These are phyloP conservation scores for Xanthoconium stramineum DNA, from an alignment of 768 basidiomycete genomes.

Conservation along the genomic window DNA sequence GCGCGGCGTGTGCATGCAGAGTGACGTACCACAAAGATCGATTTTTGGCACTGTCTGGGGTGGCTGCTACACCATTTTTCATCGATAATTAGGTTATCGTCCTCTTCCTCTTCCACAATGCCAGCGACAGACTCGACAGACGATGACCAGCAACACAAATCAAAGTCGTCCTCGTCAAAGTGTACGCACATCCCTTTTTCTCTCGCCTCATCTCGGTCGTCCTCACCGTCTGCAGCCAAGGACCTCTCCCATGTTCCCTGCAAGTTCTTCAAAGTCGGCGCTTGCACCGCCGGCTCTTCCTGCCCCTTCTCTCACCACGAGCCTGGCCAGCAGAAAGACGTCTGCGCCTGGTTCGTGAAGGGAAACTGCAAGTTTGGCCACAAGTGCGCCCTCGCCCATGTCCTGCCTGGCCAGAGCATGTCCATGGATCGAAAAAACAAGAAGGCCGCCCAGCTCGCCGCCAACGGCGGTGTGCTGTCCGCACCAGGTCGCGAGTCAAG, in stretches of 20 bases:
- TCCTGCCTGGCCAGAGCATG: constrained; percentile 91
- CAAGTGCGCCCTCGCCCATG: constrained; percentile 91
- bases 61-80: no score
- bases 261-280: constrained; percentile 94
- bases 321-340: constrained; percentile 75
- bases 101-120: neutral
- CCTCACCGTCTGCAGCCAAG: constrained; percentile 50
- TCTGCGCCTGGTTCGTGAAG: constrained; percentile 90
- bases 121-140: constrained; percentile 1
- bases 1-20: no score
- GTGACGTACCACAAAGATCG: no score
- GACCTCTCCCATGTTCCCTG: constrained; percentile 96
- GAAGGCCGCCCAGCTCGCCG: constrained; percentile 76
- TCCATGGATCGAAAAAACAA: constrained; percentile 98
- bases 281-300: constrained; percentile 88
- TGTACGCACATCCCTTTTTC: constrained; percentile 16
- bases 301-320: constrained; percentile 97
- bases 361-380: constrained; percentile 82
- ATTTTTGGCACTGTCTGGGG: no score
- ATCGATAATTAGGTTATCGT: no score
- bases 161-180: constrained; percentile 33
- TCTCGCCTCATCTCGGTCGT: neutral
- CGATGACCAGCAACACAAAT: constrained; percentile 16
- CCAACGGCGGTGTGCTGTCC: constrained; percentile 40
- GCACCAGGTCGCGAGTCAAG: constrained; percentile 26